These are phyloP conservation scores for Margaritispora aquatica DNA, from an alignment of 495 filamentous ascomycete species.

Conservation along the genomic window DNA sequence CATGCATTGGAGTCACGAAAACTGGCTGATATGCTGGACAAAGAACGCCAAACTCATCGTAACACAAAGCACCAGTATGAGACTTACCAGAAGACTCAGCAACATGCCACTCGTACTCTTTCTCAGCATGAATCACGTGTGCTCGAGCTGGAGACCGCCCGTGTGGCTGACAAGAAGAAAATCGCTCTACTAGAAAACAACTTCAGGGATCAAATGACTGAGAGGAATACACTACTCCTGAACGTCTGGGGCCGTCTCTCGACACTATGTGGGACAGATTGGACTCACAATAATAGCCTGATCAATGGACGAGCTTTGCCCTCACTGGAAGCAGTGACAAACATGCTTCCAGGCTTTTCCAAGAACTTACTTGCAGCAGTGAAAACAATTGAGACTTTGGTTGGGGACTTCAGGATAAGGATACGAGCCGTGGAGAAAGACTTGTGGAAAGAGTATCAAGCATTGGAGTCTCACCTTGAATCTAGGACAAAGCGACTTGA, in stretches of 20 bases:
- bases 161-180: constrained; percentile 66
- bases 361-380: constrained; percentile 82
- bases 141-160: constrained; percentile 71
- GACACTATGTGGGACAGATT: constrained; percentile 81
- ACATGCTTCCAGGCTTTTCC: constrained; percentile 74
- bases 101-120: constrained; percentile 75
- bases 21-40: constrained; percentile 82
- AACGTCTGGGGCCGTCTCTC: constrained; percentile 83
- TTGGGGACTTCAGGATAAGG: constrained; percentile 73
- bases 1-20: constrained; percentile 81
- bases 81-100: constrained; percentile 76
- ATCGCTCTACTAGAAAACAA: constrained; percentile 66
- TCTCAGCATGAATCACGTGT: constrained; percentile 77
- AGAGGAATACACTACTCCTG: constrained; percentile 83
- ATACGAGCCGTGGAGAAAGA: constrained; percentile 82
- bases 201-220: constrained; percentile 78
- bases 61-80: constrained; percentile 84
- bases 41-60: constrained; percentile 77
- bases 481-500: constrained; percentile 81
- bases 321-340: constrained; percentile 70
- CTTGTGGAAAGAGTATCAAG: constrained; percentile 83
- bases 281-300: constrained; percentile 82
- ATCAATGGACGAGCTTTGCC: constrained; percentile 79
- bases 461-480: constrained; percentile 74
- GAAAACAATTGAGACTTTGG: constrained; percentile 77